Evolutionary conservation across 371 early-diverging fungal genomes (phyloP), one percentile per base, ranked within the genome.

Genomic region (Mucor velutinosus): DNA sequence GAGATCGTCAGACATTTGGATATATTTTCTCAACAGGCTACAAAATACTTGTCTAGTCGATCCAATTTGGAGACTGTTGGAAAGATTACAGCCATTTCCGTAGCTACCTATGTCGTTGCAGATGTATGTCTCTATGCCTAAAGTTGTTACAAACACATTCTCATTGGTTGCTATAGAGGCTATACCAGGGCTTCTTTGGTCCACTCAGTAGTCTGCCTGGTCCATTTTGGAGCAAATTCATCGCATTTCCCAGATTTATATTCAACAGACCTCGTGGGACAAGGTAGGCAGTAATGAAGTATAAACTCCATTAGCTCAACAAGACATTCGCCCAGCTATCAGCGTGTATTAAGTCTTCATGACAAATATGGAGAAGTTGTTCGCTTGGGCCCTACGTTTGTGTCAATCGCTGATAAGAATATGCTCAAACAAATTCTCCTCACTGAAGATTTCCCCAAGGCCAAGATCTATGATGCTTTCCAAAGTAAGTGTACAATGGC

Each of bases 101-200:
- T 71, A 12, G 71, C 66, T 4, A 58, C 63, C 15, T 71, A 66
- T 51, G 25, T 58, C 32, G 49, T 62, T 23, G 35, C 33, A 4
- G 51, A 27, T 19, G 71, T 71, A 53, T 53, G 53, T 21, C 5
- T 7, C 0, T 10, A 21, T 4, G 8, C 14, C 7, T 0, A 25
- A 8, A 25, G 8, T 15, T 27, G 23, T 51, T 25, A 33, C 33
- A 33, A 7, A 33, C 8, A 29, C 23, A 33, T 14, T 14, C 39
- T 55, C 21, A 33, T 45, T 45, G 8, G 30, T 30, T 33, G 7
- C 7, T 8, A 7, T 57, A 80, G 80, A 75, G 71, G 60, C 27
- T 76, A 10, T 76, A 80, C 41, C 68, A 70, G 17, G 81, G 60
- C 7, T 77, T 76, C 32, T 64, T 77, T 23, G 78, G 78, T 11